Conservation (phyloP, 2,329 filamentous ascomycete species). For the Colletotrichum sp. region DNA sequence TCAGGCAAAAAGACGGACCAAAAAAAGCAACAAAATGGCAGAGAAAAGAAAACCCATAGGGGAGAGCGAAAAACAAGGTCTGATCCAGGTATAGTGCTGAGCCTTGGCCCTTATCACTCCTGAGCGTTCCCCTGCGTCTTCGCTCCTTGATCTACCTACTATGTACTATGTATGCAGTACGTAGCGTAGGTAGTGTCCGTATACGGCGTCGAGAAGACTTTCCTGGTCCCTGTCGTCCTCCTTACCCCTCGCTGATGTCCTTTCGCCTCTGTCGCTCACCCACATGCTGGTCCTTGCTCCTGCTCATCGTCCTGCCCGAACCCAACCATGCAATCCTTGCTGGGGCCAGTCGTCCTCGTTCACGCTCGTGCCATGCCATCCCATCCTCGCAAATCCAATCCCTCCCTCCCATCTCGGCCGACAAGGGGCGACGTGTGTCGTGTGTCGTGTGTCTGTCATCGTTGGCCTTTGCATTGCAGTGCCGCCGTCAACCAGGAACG, state of each 20-base stretch:
- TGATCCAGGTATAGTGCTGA: slow-evolving; percentile 1
- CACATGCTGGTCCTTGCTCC: neutral
- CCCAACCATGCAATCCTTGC: neutral
- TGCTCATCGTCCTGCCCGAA: neutral
- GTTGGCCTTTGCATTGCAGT: neutral
- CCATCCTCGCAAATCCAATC: neutral
- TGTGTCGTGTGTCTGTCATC: neutral
- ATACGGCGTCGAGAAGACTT: neutral
- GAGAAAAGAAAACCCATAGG: neutral
- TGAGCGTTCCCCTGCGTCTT: neutral
- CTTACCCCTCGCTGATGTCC: neutral
- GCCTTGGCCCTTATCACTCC: neutral
- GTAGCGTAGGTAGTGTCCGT: too few species aligned
- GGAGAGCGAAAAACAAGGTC: neutral
- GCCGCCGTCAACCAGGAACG: neutral
- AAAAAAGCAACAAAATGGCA: neutral
- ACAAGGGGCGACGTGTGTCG: neutral
- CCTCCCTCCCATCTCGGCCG: neutral
- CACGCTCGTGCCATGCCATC: neutral
- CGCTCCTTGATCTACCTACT: neutral
- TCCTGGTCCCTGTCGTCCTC: neutral
- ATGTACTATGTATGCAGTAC: too few species aligned
- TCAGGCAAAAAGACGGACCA: neutral
- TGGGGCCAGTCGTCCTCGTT: neutral
- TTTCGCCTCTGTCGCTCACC: neutral